Base-by-base conservation (phyloP, 2,329 filamentous ascomycete genomes). In the Magnaporthales sp. region DNA sequence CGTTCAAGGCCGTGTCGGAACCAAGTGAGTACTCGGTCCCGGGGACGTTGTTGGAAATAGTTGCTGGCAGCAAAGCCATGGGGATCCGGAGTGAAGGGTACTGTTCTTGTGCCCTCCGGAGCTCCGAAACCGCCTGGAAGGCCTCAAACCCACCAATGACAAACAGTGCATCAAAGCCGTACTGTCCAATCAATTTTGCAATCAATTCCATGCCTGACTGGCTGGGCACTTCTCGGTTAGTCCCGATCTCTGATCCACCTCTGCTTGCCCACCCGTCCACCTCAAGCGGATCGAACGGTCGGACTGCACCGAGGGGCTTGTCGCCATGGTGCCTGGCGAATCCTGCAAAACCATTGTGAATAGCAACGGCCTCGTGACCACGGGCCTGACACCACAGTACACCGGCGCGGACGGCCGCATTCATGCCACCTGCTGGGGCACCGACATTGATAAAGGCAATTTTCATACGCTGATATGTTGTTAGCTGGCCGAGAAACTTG, bases 401-500 rank as follows among this genome's bases (percentile, higher is more conserved):
- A 15, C 92, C 94, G 31, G 92, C 94, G 71, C 95, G 89, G 24
- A 96, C 95, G 58, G 95, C 95, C 30, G 94, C 93, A 78, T 99
- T 99, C 91, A 99, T 98, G 73, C 95, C 95, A 77, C 95, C 95
- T 31, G 95, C 95, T 8, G 95, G 95, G 13, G 95, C 95, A 73
- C 95, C 95, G 27, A 98, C 93, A 73, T 98, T 96, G 78, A 99
- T 92, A 74, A 99, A 97, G 63, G 92, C 95, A 73, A 99, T 91
- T 71, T 88, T 89, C 91, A 98, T 93, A 71, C 89, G 88, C 91
- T 93, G 70, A 19, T 27, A 51, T 22, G 51, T 54, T 7, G 38
- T 71, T 81, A 68, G 81, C 75, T 62, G 63, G 54, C 19, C 31
- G 9, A 26, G 29, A 22, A 8, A 1, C 7, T 3, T 10, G 8